Evolutionary conservation across 768 basidiomycete species (phyloP).

Genomic region (Boletus rex-veris): DNA sequence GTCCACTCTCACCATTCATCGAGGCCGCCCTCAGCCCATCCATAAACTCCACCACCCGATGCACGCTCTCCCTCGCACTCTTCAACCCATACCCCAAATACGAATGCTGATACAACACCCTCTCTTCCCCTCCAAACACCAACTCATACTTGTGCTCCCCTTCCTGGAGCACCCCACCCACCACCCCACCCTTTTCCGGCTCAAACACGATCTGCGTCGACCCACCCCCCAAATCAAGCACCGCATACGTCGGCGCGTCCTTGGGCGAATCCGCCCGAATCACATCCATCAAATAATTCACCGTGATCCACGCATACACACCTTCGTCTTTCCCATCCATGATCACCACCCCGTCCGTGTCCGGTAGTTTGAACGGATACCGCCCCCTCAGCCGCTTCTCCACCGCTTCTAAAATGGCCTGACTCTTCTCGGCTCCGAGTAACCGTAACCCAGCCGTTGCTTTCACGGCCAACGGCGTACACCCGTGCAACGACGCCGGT

Average conservation of each 20-base stretch:
- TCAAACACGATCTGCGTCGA: constrained; percentile 98
- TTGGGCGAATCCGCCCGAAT: constrained; percentile 53
- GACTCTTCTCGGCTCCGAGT: constrained; percentile 58
- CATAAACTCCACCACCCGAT: constrained; percentile 90
- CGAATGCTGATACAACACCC: constrained; percentile 93
- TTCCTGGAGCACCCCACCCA: constrained; percentile 47
- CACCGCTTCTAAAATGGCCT: constrained; percentile 75
- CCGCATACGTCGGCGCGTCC: constrained; percentile 67
- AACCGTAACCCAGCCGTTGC: constrained; percentile 87
- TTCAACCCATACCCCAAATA: constrained; percentile 96
- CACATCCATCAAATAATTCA: constrained; percentile 83
- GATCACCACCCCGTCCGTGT: constrained; percentile 68
- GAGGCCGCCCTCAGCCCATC: constrained; percentile 37
- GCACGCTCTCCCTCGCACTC: constrained; percentile 79
- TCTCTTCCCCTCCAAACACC: constrained; percentile 62
- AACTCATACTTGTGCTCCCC: constrained; percentile 94
- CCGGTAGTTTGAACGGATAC: constrained; percentile 69
- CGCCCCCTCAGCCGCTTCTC: constrained; percentile 47
- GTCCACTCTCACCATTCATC: constrained; percentile 1
- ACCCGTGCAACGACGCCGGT: constrained; percentile 54
- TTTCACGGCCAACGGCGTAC: constrained; percentile 88
- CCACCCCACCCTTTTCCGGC: constrained; percentile 54
- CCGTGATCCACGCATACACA: constrained; percentile 98
- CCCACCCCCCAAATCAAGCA: constrained; percentile 94
- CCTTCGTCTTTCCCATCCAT: constrained; percentile 98